phyloP scores from a whole-genome alignment of 2,329 filamentous ascomycete species.

The Ophiosphaerella korrae region DNA sequence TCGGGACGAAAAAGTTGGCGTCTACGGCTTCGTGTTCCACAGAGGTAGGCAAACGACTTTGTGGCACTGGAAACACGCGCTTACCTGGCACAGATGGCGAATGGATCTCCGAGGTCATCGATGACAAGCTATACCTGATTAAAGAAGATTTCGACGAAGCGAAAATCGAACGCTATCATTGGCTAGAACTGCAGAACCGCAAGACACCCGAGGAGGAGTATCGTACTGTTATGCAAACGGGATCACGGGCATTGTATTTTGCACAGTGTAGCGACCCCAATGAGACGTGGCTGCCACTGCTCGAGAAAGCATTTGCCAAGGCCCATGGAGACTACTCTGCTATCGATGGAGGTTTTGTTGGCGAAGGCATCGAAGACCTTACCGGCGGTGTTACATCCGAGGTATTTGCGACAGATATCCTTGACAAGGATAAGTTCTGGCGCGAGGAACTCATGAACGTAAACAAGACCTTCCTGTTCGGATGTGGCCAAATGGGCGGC shows the following conservation, averaged over 20 bases:
- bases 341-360: constrained; percentile 76
- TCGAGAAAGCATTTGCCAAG: constrained; percentile 86
- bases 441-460: constrained; percentile 77
- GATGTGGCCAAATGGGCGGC: constrained; percentile 69
- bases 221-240: constrained; percentile 70
- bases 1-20: constrained; percentile 72
- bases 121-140: constrained; percentile 86
- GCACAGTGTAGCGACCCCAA: constrained; percentile 75
- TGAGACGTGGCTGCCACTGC: constrained; percentile 80
- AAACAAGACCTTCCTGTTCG: constrained; percentile 79
- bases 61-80: constrained; percentile 12
- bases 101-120: constrained; percentile 90
- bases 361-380: constrained; percentile 64
- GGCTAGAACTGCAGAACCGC: constrained; percentile 73
- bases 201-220: constrained; percentile 75
- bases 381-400: constrained; percentile 73
- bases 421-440: constrained; percentile 84
- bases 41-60: constrained; percentile 54
- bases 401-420: constrained; percentile 70
- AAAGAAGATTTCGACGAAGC: constrained; percentile 80
- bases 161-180: constrained; percentile 72
- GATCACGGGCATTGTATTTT: constrained; percentile 78
- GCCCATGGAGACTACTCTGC: constrained; percentile 79
- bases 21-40: constrained; percentile 86
- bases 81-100: constrained; percentile 67